These are phyloP conservation scores for Rhamnella rubrinervis DNA, from an alignment of 331 rosid species.

Conservation along the genomic window DNA sequence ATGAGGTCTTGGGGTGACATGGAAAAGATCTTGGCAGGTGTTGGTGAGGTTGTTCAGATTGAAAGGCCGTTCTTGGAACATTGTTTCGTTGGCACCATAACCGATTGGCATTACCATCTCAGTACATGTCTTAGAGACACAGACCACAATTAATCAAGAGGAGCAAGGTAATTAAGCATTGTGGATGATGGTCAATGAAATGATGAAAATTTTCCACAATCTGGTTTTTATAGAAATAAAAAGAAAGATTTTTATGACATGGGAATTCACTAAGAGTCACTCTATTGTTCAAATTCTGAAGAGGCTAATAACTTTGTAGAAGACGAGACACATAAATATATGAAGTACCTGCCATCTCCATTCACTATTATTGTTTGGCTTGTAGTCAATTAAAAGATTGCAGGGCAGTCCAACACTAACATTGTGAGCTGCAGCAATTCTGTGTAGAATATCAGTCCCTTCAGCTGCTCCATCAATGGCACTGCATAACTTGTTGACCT, in stretches of 20 bases:
- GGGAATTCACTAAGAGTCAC: no score
- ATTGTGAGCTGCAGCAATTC: slow-evolving; percentile 13
- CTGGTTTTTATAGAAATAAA: no score
- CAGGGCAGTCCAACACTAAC: background rate
- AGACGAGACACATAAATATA: background rate
- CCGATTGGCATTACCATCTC: slow-evolving; percentile 32
- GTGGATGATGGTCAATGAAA: no score
- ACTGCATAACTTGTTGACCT: background rate
- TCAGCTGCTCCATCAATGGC: slow-evolving; percentile 2
- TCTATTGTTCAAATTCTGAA: background rate
- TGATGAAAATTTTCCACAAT: background rate
- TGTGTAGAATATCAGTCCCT: slow-evolving; percentile 18
- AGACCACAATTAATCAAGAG: background rate
- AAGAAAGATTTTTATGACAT: background rate
- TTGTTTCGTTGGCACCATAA: slow-evolving; percentile 14
- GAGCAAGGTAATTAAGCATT: no score
- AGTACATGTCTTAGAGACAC: slow-evolving; percentile 18
- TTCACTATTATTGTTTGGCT: background rate
- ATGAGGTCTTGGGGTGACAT: slow-evolving; percentile 29
- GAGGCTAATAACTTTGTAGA: no score
- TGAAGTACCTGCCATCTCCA: slow-evolving; percentile 27
- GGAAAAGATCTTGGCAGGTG: slow-evolving; percentile 17
- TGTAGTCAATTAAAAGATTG: background rate
- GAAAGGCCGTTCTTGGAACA: slow-evolving; percentile 26
- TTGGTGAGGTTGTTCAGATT: slow-evolving; percentile 3